Evolutionary conservation across 352 stramenopile genomes (phyloP), one percentile per base, ranked within the genome.

Genomic region (Pythium insidiosum): DNA sequence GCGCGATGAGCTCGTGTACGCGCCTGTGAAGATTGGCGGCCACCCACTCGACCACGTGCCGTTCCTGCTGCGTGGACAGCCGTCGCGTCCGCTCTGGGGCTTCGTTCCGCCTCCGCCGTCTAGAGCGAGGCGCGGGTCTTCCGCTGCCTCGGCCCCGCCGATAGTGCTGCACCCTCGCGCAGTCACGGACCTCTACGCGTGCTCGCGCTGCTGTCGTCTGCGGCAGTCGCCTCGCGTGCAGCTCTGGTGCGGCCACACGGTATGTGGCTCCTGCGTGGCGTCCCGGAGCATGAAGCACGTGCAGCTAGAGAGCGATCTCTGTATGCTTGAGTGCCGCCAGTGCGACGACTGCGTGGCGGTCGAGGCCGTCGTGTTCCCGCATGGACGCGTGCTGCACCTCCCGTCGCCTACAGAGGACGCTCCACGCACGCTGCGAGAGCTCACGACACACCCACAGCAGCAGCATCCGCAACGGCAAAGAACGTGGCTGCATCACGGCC

Each of bases 1-100:
- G 20, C 66, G 59, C 6, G 53, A 73, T 21, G 57, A 65, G 33
- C 56, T 85, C 11, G 63, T 66, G 23, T 85, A 85, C 35, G 63
- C 73, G 16, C 58, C 66, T 1, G 69, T 81, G 39, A 90, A 90
- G 52, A 90, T 90, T 43, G 74, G 76, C 18, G 79, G 79, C 29
- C 79, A 91, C 39, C 56, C 70, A 13, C 56, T 88, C 43, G 79
- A 92, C 49, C 78, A 91, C 57, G 65, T 91, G 41, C 73, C 66
- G 23, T 86, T 84, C 39, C 54, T 73, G 18, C 61, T 79, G 57
- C 68, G 71, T 13, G 73, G 78, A 0, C 40, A 70, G 33, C 75
- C 75, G 6, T 88, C 75, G 16, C 64, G 69, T 20, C 75, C 75
- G 13, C 54, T 88, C 24, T 61, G 76, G 43, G 72, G 68, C 3